These are phyloP conservation scores for Aureobasidium sp. DNA, from an alignment of 2,329 filamentous ascomycete genomes.

Conservation along the genomic window DNA sequence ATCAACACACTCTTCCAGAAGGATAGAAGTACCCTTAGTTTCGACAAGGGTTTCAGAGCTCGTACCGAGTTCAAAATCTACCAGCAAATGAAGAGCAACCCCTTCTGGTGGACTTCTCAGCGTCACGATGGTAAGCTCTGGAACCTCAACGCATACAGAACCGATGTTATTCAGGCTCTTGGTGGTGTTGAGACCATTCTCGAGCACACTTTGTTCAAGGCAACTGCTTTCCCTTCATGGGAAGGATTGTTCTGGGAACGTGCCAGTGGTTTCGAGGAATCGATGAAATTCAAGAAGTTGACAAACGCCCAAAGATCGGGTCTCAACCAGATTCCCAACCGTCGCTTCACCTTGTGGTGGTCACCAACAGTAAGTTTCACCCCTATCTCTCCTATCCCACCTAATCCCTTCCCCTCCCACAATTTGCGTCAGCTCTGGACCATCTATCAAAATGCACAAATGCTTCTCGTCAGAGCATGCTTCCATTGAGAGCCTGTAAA, in stretches of 20 bases:
- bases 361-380: constrained; percentile 37
- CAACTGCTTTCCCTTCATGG: constrained; percentile 94
- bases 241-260: constrained; percentile 80
- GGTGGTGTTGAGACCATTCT: constrained; percentile 97
- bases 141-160: constrained; percentile 93
- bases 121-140: constrained; percentile 94
- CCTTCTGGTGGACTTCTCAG: constrained; percentile 99
- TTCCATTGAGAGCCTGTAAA: neutral
- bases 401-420: too few species aligned
- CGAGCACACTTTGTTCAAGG: constrained; percentile 88
- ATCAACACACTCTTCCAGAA: constrained; percentile 99
- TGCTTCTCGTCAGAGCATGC: neutral
- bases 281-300: constrained; percentile 98
- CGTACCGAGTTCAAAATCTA: constrained; percentile 97
- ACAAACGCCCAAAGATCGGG: constrained; percentile 95
- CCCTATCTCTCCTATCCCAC: neutral
- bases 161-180: constrained; percentile 91
- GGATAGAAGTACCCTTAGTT: constrained; percentile 90
- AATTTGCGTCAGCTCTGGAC: too few species aligned
- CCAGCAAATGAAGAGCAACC: constrained; percentile 97
- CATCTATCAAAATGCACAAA: neutral
- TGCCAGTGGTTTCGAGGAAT: constrained; percentile 29
- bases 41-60: constrained; percentile 96
- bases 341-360: constrained; percentile 98
- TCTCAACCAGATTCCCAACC: constrained; percentile 97